Evolutionary conservation across 129 eudicot genomes (phyloP).

Genomic region (Centella asiatica): DNA sequence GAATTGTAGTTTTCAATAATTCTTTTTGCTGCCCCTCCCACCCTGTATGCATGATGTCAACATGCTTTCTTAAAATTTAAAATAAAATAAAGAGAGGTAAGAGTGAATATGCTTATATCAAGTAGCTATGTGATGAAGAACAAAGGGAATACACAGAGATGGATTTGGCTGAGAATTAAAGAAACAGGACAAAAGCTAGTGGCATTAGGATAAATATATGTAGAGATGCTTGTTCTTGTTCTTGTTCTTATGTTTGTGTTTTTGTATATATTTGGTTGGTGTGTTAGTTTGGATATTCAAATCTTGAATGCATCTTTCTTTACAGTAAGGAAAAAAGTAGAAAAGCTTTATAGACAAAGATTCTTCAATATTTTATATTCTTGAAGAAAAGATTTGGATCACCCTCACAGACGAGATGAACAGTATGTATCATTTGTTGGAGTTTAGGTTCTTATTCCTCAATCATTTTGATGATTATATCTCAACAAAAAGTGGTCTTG

Average conservation of each 20-base stretch:
- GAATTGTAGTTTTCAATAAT: no score
- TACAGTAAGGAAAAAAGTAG: constrained; percentile 27
- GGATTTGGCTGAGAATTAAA: constrained; percentile 2
- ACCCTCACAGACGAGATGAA: constrained; percentile 20
- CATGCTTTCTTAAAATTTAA: not conserved
- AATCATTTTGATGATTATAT: constrained; percentile 12
- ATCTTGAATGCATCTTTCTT: constrained; percentile 32
- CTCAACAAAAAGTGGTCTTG: not conserved
- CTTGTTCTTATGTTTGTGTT: not conserved
- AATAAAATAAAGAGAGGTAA: not conserved
- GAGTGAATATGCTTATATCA: constrained; percentile 6
- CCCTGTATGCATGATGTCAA: no score
- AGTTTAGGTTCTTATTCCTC: constrained; percentile 54
- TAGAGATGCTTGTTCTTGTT: not conserved
- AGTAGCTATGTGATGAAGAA: constrained; percentile 12
- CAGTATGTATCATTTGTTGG: constrained; percentile 18
- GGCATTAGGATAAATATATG: not conserved
- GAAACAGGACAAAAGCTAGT: constrained; percentile 7
- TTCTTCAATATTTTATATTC: constrained; percentile 14
- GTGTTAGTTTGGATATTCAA: constrained; percentile 42
- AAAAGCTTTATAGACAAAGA: constrained; percentile 21
- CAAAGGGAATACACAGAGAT: constrained; percentile 6
- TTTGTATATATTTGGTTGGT: not conserved
- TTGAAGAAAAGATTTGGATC: constrained; percentile 27
- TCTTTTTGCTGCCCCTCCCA: no score